Base-by-base conservation (phyloP, 2,329 filamentous ascomycete species). In the Calonectria multiphialidica region DNA sequence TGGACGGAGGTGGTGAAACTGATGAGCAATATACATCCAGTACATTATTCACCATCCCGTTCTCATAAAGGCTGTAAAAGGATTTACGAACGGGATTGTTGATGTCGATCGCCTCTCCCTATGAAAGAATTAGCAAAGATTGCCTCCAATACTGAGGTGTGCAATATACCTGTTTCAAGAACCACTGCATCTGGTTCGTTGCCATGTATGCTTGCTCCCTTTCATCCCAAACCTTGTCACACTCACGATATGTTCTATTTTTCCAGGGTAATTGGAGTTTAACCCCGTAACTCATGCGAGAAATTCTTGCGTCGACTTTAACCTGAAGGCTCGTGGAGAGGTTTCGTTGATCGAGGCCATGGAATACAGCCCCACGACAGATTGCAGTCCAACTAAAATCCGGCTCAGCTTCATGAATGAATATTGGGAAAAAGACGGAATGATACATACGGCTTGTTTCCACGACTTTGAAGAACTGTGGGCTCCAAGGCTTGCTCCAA, bases 301-400 rank as follows among this genome's bases (percentile, higher is more conserved):
- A 77, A 7, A 84, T 33, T 5, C 82, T 77, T 1, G 75, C 50
- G 7, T 67, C 66, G 0, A 83, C 75, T 0, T 25, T 68, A 0
- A 78, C 30, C 0, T 61, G 42, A 0, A 80, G 30, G 0, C 59
- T 55, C 0, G 61, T 2, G 0, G 57, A 71, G 0, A 74, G 49
- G 0, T 59, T 28, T 2, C 47, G 9, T 2, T 35, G 15, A 0
- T 70, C 66, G 1, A 82, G 66, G 0, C 80, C 81, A 0, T 77
- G 75, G 0, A 81, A 59, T 5, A 82, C 82, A 1, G 83, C 83
- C 2, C 83, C 82, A 0, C 82, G 80, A 23, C 81, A 82, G 5
- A 84, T 80, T 0, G 83, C 83, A 0, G 80, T 81, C 83, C 83
- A 84, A 0, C 83, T 83, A 15, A 2, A 1, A 1, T 7, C 12